These are phyloP conservation scores for Scutellaria galericulata DNA, from an alignment of 257 asterid genomes.

Conservation along the genomic window DNA sequence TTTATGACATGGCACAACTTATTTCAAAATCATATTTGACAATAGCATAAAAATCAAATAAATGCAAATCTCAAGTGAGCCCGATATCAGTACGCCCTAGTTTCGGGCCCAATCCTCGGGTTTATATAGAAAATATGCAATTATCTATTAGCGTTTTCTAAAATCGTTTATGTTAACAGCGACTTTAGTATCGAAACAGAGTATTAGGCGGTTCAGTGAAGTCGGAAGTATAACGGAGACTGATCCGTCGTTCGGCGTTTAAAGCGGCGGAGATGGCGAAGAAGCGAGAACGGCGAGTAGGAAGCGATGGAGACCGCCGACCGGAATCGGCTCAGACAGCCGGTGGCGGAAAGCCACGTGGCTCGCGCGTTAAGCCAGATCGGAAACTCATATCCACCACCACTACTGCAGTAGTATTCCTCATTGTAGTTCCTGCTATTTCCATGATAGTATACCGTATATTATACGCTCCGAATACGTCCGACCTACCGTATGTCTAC, in stretches of 20 bases:
- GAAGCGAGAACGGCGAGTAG: conserved; percentile 54
- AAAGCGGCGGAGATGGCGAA: conserved; percentile 58
- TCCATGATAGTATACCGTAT: conserved; percentile 49
- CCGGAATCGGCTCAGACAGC: conserved; percentile 32
- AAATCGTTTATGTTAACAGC: background rate
- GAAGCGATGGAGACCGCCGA: conserved; percentile 34
- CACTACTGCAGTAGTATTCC: conserved; percentile 36
- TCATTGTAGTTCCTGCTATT: conserved; percentile 59
- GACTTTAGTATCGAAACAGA: background rate
- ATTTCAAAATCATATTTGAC: too few relatives aligned
- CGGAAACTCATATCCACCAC: conserved; percentile 36
- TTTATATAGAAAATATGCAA: background rate
- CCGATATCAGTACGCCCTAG: too few relatives aligned
- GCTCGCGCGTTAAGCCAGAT: conserved; percentile 35
- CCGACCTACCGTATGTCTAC: conserved; percentile 50
- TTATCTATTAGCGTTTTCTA: too few relatives aligned
- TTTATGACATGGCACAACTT: too few relatives aligned
- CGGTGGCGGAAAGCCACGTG: conserved; percentile 34
- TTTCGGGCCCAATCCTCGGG: conserved; percentile 7
- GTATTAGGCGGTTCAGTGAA: background rate
- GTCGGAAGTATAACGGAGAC: conserved; percentile 6
- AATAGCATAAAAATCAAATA: too few relatives aligned
- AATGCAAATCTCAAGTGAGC: too few relatives aligned
- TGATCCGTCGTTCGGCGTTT: background rate
- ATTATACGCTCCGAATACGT: conserved; percentile 37